These are phyloP conservation scores for Phaeosphaeriaceae sp. DNA, from an alignment of 2,329 filamentous ascomycete genomes.

Conservation along the genomic window DNA sequence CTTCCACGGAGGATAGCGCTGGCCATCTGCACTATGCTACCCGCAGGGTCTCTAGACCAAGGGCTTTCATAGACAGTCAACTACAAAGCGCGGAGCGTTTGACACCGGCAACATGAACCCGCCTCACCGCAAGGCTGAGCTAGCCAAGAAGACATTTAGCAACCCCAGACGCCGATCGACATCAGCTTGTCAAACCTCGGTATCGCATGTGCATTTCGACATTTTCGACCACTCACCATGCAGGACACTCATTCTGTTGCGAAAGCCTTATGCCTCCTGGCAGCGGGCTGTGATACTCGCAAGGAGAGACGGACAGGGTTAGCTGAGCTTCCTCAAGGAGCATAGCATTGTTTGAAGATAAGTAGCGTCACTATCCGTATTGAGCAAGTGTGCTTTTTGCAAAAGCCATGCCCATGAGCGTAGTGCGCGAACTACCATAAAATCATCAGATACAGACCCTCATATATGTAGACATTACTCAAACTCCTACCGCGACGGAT, in stretches of 20 bases:
- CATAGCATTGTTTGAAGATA: too few relatives aligned
- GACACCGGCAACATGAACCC: neutral
- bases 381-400: too few relatives aligned
- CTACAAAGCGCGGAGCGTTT: neutral
- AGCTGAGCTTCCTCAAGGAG: too few relatives aligned
- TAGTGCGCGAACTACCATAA: too few relatives aligned
- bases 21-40: too few relatives aligned
- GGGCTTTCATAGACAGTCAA: neutral
- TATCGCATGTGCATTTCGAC: neutral
- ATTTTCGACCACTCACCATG: neutral
- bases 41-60: neutral
- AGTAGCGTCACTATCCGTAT: too few relatives aligned
- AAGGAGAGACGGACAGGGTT: too few relatives aligned
- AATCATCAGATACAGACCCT: too few relatives aligned
- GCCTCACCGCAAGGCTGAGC: neutral
- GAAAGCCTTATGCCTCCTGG: too few relatives aligned
- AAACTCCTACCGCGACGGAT: neutral
- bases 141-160: neutral
- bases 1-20: neutral
- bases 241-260: too few relatives aligned
- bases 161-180: neutral
- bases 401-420: too few relatives aligned
- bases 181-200: neutral
- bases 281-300: too few relatives aligned
- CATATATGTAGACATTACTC: neutral